phyloP scores from a whole-genome alignment of 176 grass and related monocot genomes.

The Cenchrus fungigraminus region DNA sequence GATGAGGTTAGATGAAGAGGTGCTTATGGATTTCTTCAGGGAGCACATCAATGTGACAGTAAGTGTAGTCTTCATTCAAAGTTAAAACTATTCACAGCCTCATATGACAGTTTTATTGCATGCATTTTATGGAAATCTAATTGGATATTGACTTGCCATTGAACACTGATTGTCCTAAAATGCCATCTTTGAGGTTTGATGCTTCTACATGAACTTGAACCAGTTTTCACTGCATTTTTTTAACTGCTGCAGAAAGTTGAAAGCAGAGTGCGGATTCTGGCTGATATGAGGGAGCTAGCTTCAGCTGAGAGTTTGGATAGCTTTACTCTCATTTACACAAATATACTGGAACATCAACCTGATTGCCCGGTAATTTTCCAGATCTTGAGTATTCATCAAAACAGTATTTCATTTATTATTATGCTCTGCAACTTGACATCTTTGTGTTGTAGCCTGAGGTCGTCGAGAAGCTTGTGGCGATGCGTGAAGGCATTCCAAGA shows the following conservation, averaged over 20 bases:
- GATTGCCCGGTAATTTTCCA: conserved; percentile 88
- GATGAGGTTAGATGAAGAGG: conserved; percentile 98
- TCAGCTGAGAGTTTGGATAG: conserved; percentile 98
- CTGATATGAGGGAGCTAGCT: conserved; percentile 95
- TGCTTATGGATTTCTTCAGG: conserved; percentile 98
- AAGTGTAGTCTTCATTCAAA: conserved; percentile 51
- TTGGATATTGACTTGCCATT: neutral
- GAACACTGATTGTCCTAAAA: conserved; percentile 18
- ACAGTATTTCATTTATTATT: neutral
- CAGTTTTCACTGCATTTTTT: conserved; percentile 29
- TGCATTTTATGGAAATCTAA: conserved; percentile 33
- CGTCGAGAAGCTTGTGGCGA: conserved; percentile 96
- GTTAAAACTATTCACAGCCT: conserved; percentile 9
- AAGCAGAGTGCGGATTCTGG: conserved; percentile 87
- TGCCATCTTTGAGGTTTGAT: neutral
- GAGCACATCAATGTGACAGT: conserved; percentile 86
- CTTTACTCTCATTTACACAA: conserved; percentile 97
- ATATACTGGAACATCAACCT: conserved; percentile 98
- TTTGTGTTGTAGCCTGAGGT: conserved; percentile 77
- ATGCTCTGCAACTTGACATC: conserved; percentile 35
- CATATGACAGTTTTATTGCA: conserved; percentile 8
- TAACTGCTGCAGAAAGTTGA: conserved; percentile 88
- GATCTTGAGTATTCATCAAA: conserved; percentile 17
- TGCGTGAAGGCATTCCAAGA: conserved; percentile 89
- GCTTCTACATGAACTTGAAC: conserved; percentile 31